These are phyloP conservation scores for Colletotrichum echinochloae DNA, from an alignment of 2,329 filamentous ascomycete genomes.

Conservation along the genomic window DNA sequence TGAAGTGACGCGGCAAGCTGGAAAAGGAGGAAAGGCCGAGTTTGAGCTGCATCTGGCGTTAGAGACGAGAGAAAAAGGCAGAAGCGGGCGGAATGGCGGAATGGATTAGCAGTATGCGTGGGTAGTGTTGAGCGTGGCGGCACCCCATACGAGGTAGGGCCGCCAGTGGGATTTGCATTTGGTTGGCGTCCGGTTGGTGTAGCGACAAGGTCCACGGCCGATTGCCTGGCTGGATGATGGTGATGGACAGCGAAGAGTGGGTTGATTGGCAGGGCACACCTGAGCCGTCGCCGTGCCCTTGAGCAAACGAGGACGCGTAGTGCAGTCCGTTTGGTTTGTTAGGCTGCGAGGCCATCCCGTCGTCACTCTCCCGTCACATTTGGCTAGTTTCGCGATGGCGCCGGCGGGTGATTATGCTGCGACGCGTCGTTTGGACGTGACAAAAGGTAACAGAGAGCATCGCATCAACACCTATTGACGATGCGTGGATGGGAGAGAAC, in stretches of 20 bases:
- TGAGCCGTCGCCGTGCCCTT: conserved; percentile 16
- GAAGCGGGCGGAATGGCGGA: conserved; percentile 33
- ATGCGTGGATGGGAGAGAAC: neutral
- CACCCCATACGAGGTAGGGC: conserved; percentile 31
- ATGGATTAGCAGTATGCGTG: conserved; percentile 27
- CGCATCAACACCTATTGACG: neutral
- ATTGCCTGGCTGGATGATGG: conserved; percentile 12
- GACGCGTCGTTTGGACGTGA: conserved; percentile 18
- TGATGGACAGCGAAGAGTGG: neutral
- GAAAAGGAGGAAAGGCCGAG: conserved; percentile 1
- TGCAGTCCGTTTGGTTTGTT: conserved; percentile 15
- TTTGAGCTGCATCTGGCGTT: conserved; percentile 7
- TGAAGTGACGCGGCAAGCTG: conserved; percentile 18
- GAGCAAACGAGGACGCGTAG: conserved; percentile 19
- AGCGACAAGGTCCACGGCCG: conserved; percentile 22
- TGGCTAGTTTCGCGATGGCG: conserved; percentile 22
- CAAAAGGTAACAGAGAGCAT: neutral
- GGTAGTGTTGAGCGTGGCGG: conserved; percentile 30
- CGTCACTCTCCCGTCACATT: conserved; percentile 15
- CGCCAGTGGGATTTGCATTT: conserved; percentile 34
- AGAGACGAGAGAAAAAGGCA: conserved; percentile 13
- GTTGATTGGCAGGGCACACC: conserved; percentile 10
- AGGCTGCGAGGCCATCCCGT: conserved; percentile 1
- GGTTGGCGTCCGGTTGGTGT: conserved; percentile 27
- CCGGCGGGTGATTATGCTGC: conserved; percentile 2